These are phyloP conservation scores for Leccinum arenicola DNA, from an alignment of 768 basidiomycete genomes.

Conservation along the genomic window DNA sequence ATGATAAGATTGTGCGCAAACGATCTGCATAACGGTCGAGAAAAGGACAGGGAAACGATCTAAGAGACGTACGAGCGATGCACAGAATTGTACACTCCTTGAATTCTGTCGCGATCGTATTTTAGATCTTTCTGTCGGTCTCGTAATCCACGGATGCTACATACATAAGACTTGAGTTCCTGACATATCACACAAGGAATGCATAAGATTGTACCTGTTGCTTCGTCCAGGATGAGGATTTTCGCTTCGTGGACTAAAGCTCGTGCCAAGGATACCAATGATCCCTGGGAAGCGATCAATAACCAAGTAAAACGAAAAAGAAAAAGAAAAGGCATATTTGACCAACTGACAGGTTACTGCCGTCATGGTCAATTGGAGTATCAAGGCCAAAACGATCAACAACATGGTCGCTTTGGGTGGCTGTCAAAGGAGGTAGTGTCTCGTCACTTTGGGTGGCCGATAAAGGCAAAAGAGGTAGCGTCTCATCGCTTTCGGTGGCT, in stretches of 20 bases:
- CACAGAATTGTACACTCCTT: constrained; percentile 80
- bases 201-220: constrained; percentile 50
- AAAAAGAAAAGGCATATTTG: constrained; percentile 6
- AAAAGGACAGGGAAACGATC: not conserved
- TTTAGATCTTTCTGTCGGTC: constrained; percentile 88
- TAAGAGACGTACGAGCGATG: constrained; percentile 67
- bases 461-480: constrained; percentile 22
- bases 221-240: constrained; percentile 88
- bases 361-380: constrained; percentile 82
- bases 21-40: constrained; percentile 52
- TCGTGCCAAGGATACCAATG: constrained; percentile 82
- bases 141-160: constrained; percentile 82
- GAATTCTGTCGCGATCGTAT: constrained; percentile 85
- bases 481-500: constrained; percentile 32
- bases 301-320: not conserved
- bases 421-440: constrained; percentile 29
- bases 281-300: constrained; percentile 55
- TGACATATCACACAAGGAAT: not conserved
- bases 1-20: constrained; percentile 80
- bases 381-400: constrained; percentile 74
- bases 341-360: constrained; percentile 78
- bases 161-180: constrained; percentile 16
- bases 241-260: constrained; percentile 85
- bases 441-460: constrained; percentile 38
- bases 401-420: constrained; percentile 37